Conservation (phyloP, 306 rosid genomes). For the Abrus precatorius region DNA sequence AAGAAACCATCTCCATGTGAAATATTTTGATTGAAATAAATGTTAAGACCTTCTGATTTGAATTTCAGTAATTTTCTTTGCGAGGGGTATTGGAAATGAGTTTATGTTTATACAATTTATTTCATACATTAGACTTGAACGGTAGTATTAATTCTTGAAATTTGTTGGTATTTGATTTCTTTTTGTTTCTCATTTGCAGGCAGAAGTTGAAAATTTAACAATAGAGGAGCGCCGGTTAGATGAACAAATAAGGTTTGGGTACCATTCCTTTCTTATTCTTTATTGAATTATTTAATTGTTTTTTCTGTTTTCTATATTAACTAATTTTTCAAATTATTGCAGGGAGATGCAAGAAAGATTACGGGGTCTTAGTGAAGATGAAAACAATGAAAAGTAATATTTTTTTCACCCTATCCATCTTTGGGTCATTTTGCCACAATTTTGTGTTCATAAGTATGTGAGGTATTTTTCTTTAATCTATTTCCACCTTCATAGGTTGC, state of each 20-base stretch:
- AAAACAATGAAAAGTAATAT: conserved; percentile 83
- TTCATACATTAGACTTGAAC: conserved; percentile 18
- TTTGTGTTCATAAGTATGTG: conserved; percentile 38
- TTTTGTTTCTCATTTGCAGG: conserved; percentile 61
- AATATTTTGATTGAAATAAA: conserved; percentile 37
- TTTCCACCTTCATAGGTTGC: conserved; percentile 67
- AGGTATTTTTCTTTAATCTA: conserved; percentile 18
- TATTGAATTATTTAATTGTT: conserved; percentile 27
- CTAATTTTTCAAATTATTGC: conserved; percentile 53
- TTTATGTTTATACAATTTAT: conserved; percentile 9
- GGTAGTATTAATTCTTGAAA: conserved; percentile 25
- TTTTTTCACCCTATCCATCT: conserved; percentile 35
- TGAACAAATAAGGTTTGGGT: conserved; percentile 82
- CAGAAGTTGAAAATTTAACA: conserved; percentile 86
- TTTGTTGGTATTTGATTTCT: conserved; percentile 37
- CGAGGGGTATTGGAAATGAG: conserved; percentile 24
- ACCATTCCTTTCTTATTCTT: conserved; percentile 43
- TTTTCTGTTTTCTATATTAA: conserved; percentile 10
- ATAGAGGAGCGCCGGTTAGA: conserved; percentile 76
- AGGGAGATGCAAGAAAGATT: conserved; percentile 97
- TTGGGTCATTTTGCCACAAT: conserved; percentile 6
- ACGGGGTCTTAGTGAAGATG: conserved; percentile 85
- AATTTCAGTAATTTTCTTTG: conserved; percentile 33
- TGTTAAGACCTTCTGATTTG: conserved; percentile 22
- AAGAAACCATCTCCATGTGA: background rate